Percentiles rank a stretch among this genome's conserved stretches.
Conservation (phyloP, 768 basidiomycete genomes). For the Naganishia vaughanmartiniae region DNA sequence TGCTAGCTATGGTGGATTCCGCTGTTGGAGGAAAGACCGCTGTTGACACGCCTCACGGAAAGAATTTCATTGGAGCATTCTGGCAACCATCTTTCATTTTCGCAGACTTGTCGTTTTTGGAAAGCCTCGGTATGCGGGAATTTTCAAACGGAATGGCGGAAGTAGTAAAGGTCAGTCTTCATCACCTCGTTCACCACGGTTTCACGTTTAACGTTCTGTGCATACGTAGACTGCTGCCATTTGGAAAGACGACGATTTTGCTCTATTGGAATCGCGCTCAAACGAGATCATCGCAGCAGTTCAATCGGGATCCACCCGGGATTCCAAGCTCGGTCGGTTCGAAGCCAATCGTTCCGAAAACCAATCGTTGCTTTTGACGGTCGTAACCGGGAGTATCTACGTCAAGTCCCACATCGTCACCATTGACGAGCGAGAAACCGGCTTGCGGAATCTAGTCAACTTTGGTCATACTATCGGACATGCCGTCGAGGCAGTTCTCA, state of each 20-base stretch:
- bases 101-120: constrained; percentile 93
- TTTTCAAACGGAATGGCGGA: constrained; percentile 99
- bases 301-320: constrained; percentile 58
- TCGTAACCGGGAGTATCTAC: constrained; percentile 87
- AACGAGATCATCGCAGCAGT: constrained; percentile 81
- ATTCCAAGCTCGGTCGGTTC: constrained; percentile 57
- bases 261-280: constrained; percentile 77
- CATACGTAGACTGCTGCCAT: constrained; percentile 81
- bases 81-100: constrained; percentile 98
- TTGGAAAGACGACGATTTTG: constrained; percentile 88
- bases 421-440: constrained; percentile 91
- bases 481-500: constrained; percentile 93
- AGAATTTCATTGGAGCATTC: constrained; percentile 97
- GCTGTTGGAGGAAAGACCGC: constrained; percentile 97
- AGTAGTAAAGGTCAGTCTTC: constrained; percentile 65
- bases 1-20: constrained; percentile 98
- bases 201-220: neutral
- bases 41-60: constrained; percentile 97
- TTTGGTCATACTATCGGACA: constrained; percentile 98
- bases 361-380: constrained; percentile 81
- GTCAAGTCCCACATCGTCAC: constrained; percentile 98
- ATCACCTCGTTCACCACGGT: constrained; percentile 8
- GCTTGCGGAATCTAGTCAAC: constrained; percentile 96
- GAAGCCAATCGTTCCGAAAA: constrained; percentile 61
- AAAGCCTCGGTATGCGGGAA: constrained; percentile 84